A percentile compares a stretch with the other conserved stretches of the same genome.
Evolutionary conservation across 345 rosid species (phyloP).

Genomic region (Lumnitzera racemosa): DNA sequence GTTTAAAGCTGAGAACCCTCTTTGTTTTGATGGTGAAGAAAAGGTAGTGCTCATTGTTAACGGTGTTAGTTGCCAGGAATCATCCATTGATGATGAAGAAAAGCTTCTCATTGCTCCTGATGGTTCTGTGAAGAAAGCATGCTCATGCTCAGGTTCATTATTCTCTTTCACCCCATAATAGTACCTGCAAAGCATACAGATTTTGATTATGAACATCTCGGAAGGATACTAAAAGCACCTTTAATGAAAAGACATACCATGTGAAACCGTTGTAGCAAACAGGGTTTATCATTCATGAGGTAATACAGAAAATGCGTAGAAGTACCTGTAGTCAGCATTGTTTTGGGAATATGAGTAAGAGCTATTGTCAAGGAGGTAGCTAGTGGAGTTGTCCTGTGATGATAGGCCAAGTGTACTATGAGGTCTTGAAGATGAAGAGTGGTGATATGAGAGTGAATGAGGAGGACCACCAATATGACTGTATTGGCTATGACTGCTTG

Average conservation of each 20-base stretch:
- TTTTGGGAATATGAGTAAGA: slow-evolving; percentile 16
- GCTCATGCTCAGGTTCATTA: slow-evolving; percentile 29
- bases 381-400: slow-evolving; percentile 26
- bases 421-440: slow-evolving; percentile 32
- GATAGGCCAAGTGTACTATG: slow-evolving; percentile 17
- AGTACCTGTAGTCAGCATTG: slow-evolving; percentile 47
- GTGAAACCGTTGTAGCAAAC: no score
- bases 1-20: slow-evolving; percentile 25
- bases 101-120: slow-evolving; percentile 51
- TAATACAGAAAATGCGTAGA: no score
- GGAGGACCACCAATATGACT: slow-evolving; percentile 17
- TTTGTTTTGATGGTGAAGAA: slow-evolving; percentile 37
- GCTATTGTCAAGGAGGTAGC: slow-evolving; percentile 38
- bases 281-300: no score
- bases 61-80: slow-evolving; percentile 60
- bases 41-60: slow-evolving; percentile 47
- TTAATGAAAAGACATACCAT: slow-evolving; percentile 1
- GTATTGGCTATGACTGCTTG: slow-evolving; percentile 13
- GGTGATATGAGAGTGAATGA: slow-evolving; percentile 12
- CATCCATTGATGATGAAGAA: slow-evolving; percentile 53
- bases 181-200: slow-evolving; percentile 6
- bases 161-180: slow-evolving; percentile 42
- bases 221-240: no score
- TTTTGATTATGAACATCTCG: no score
- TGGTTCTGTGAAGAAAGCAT: slow-evolving; percentile 65